phyloP scores from a whole-genome alignment of 805 yeast genomes.

The Citeromyces matritensis region DNA sequence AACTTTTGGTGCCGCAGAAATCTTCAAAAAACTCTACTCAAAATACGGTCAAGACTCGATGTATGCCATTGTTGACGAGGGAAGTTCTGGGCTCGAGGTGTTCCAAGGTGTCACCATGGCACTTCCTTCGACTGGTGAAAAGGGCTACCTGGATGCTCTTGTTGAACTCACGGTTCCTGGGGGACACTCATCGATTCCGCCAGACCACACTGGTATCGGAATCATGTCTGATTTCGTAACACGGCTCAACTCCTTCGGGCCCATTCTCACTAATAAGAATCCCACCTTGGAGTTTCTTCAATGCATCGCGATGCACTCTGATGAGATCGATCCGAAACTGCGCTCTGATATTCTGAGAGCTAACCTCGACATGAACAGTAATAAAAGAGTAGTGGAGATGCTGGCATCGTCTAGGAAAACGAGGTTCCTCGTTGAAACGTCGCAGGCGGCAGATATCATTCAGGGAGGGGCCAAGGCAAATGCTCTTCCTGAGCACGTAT shows the following conservation, averaged over 20 bases:
- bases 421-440: conserved; percentile 27
- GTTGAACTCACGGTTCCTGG: conserved; percentile 47
- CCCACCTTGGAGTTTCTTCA: conserved; percentile 42
- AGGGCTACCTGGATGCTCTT: conserved; percentile 29
- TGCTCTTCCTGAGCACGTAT: conserved; percentile 53
- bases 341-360: conserved; percentile 18
- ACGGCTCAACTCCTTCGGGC: conserved; percentile 32
- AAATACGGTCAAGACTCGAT: conserved; percentile 44
- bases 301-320: conserved; percentile 35
- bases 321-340: conserved; percentile 2
- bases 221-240: conserved; percentile 42
- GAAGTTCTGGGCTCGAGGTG: conserved; percentile 12
- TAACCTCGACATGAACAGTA: conserved; percentile 5
- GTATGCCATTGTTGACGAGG: conserved; percentile 54
- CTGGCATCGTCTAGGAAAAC: conserved; percentile 8
- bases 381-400: conserved; percentile 16
- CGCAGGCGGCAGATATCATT: conserved; percentile 52
- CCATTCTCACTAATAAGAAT: conserved; percentile 30
- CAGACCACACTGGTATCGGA: conserved; percentile 66
- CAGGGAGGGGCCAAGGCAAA: conserved; percentile 60
- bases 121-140: conserved; percentile 43
- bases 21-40: conserved; percentile 28
- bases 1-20: conserved; percentile 32
- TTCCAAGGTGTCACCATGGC: conserved; percentile 10
- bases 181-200: conserved; percentile 75